Percentiles rank a stretch among this genome's conserved stretches.
phyloP scores from a whole-genome alignment of 2,329 filamentous ascomycete genomes.

The Alternaria ethzedia region DNA sequence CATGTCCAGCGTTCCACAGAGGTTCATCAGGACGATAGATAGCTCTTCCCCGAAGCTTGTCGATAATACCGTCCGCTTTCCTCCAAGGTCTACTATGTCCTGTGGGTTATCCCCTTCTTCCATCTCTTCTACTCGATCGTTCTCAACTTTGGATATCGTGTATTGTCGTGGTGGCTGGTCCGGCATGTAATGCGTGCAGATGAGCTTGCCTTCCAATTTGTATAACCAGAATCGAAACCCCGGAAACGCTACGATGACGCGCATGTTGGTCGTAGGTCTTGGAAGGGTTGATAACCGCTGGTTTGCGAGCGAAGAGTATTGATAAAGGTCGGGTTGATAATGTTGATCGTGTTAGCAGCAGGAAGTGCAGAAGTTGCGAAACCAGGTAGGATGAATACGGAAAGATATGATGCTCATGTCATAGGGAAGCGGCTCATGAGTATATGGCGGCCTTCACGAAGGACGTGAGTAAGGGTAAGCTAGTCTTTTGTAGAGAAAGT shows the following conservation, averaged over 20 bases:
- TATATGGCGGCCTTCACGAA: background rate
- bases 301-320: background rate
- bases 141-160: background rate
- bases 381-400: background rate
- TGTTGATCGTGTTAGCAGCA: background rate
- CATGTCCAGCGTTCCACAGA: background rate
- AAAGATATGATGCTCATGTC: background rate
- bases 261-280: background rate
- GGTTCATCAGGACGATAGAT: background rate
- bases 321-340: background rate
- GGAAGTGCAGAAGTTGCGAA: background rate
- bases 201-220: background rate
- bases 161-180: background rate
- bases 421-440: background rate
- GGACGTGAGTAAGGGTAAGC: background rate
- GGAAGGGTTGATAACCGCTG: background rate
- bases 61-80: background rate
- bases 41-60: background rate
- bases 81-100: background rate
- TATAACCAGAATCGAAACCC: background rate
- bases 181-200: background rate
- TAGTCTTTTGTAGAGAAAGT: background rate
- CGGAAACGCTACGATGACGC: background rate
- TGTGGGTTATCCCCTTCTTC: background rate
- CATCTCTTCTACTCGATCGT: background rate